Evolutionary conservation across 176 grass and related monocot genomes (phyloP), one percentile per base, ranked within the genome.

Genomic region (Ampelocalamus luodianensis): DNA sequence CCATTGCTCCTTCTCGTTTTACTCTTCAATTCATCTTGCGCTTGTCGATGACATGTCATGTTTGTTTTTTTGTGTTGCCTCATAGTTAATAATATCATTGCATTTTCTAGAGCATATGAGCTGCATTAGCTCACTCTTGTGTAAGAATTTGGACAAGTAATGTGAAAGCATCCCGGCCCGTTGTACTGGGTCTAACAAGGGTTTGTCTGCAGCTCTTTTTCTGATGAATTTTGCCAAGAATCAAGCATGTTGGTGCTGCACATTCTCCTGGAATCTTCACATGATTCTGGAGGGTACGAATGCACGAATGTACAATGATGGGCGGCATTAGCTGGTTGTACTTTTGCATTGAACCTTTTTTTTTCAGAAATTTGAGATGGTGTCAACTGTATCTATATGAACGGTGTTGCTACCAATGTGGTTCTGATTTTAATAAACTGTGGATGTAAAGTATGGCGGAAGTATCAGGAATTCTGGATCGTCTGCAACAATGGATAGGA

Each of bases 141-240:
- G 45, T 71, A 53, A 61, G 24, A 44, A 68, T 68, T n/a, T 26
- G 15, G 45, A 60, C 18, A 10, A 45, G 44, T 20, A 34, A 59
- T 60, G 17, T 42, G n/a, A 83, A 83, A 71, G 68, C 20, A 37
- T 68, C 46, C 22, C 13, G 14, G 43, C 17, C 37, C 4, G 14
- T 64, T 83, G 67, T 71, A 34, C 55, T 71, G 65, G 18, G 54
- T 71, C 71, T 83, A 44, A 83, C 59, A 43, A 55, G 43, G 39
- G 34, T 88, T 65, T 55, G 5, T 23, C 3, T 63, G 32, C 22
- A n/a, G 11, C n/a, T n/a, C n/a, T 76, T 42, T 42, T 42, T 42
- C 7, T 42, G 40, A 42, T 8, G 16, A 55, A 23, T 74, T 83
- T 73, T 23, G 58, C 29, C 53, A 34, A 65, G 48, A 81, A 74